Conservation (phyloP, 2,329 filamentous ascomycete species). For the Rachicladosporium sp. region DNA sequence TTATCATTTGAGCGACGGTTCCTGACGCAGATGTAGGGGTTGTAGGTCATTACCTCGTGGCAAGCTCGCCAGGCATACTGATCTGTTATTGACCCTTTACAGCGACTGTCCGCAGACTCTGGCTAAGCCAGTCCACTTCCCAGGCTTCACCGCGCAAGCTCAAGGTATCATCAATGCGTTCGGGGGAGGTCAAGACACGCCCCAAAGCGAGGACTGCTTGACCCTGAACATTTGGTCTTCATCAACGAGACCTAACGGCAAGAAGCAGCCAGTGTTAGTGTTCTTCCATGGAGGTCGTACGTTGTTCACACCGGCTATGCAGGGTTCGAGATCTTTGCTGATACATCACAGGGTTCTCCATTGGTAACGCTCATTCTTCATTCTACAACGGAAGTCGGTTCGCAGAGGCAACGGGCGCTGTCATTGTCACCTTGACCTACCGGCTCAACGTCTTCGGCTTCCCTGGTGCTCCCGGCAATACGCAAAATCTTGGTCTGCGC, state of each 20-base stretch:
- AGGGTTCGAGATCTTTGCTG: background rate
- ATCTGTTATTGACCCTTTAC: background rate
- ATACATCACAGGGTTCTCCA: slow-evolving; percentile 21
- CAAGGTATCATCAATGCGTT: slow-evolving; percentile 4
- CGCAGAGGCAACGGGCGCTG: slow-evolving; percentile 25
- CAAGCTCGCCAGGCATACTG: background rate
- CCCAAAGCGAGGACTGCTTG: slow-evolving; percentile 23
- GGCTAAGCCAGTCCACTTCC: background rate
- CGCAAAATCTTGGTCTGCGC: slow-evolving; percentile 38
- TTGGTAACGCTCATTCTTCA: slow-evolving; percentile 24
- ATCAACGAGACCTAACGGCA: slow-evolving; percentile 7
- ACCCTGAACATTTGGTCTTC: slow-evolving; percentile 27
- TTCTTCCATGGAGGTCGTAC: slow-evolving; percentile 29
- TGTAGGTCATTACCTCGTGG: background rate
- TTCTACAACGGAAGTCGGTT: slow-evolving; percentile 27
- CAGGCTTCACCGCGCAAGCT: slow-evolving; percentile 4
- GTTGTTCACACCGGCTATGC: slow-evolving; percentile 9
- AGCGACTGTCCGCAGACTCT: slow-evolving; percentile 4
- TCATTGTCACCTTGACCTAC: slow-evolving; percentile 33
- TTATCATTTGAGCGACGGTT: background rate
- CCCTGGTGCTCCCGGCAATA: slow-evolving; percentile 21
- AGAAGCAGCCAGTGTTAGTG: slow-evolving; percentile 26
- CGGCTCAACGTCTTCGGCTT: slow-evolving; percentile 33
- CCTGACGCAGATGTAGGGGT: background rate
- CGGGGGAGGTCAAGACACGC: slow-evolving; percentile 1